These are phyloP conservation scores for Calonectria henricotiae DNA, from an alignment of 2,329 filamentous ascomycete species.

Conservation along the genomic window DNA sequence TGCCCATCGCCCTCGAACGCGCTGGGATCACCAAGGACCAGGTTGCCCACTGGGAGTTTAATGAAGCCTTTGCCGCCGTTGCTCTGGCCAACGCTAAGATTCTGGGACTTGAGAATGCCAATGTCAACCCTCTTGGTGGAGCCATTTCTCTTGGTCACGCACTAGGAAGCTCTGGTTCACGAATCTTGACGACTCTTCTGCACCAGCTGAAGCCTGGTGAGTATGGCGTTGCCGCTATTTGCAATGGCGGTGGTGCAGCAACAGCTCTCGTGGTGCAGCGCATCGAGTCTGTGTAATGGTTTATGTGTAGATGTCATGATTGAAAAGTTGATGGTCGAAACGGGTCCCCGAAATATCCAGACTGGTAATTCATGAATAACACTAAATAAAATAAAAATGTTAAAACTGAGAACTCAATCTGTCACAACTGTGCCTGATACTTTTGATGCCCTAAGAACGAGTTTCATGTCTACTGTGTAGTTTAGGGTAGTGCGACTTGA, in stretches of 20 bases:
- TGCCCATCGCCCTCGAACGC: conserved; percentile 89
- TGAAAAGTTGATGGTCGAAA: not conserved
- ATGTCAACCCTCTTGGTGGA: conserved; percentile 90
- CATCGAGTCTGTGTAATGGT: conserved; percentile 71
- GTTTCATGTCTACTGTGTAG: not conserved
- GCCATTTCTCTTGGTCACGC: conserved; percentile 95
- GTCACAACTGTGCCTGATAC: not conserved
- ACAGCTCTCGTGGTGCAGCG: conserved; percentile 93
- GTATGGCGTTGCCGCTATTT: conserved; percentile 96
- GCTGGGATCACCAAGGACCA: conserved; percentile 94
- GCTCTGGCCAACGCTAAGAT: conserved; percentile 97
- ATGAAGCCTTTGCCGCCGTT: conserved; percentile 96
- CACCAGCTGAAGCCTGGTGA: conserved; percentile 94
- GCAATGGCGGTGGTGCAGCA: conserved; percentile 95
- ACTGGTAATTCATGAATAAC: conserved; percentile 6
- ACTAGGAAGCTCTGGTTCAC: conserved; percentile 91
- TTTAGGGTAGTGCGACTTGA: not conserved
- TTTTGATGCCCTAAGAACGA: not conserved
- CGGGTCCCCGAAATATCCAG: conserved; percentile 3
- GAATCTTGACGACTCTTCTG: conserved; percentile 90
- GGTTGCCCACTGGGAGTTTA: conserved; percentile 97
- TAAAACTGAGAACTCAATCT: not conserved
- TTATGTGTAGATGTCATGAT: conserved; percentile 2
- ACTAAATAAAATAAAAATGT: conserved; percentile 4
- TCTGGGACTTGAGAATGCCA: conserved; percentile 83